Evolutionary conservation across 106 monocot species (phyloP).

Genomic region (Alisma plantagoaquatica): DNA sequence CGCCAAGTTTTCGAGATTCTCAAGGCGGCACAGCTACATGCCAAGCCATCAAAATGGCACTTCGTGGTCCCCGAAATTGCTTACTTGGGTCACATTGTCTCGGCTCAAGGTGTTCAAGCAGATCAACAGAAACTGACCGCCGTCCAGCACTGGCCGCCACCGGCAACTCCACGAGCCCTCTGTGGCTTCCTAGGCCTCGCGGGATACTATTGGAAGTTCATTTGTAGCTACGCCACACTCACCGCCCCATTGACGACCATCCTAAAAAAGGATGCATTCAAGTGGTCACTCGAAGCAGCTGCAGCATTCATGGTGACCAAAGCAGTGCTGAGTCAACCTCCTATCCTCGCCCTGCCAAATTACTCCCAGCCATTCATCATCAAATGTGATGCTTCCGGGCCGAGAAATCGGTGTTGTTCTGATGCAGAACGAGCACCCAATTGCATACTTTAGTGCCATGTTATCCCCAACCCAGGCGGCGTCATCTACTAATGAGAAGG

Average conservation of each 20-base stretch:
- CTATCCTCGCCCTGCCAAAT: neutral
- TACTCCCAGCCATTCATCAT: neutral
- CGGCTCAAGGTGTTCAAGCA: neutral
- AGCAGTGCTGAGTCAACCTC: neutral
- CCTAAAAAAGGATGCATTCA: neutral
- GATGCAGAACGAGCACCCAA: neutral
- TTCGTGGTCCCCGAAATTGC: neutral
- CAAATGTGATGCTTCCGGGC: neutral
- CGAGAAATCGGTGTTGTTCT: neutral
- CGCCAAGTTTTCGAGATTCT: neutral
- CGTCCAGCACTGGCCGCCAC: neutral
- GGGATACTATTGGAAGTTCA: neutral
- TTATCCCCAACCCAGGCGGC: neutral
- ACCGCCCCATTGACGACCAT: neutral
- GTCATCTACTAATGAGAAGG: neutral
- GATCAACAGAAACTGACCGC: neutral
- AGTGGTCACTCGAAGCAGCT: neutral
- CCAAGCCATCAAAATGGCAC: neutral
- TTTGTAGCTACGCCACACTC: neutral
- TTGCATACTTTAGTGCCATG: neutral
- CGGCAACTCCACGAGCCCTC: neutral
- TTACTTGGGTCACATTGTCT: neutral
- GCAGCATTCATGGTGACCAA: too few species aligned
- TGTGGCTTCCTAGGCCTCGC: constrained; percentile 4
- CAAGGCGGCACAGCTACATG: neutral